Evolutionary conservation across 2,329 filamentous ascomycete species (phyloP).

Genomic region (Aspergillus bombycis): DNA sequence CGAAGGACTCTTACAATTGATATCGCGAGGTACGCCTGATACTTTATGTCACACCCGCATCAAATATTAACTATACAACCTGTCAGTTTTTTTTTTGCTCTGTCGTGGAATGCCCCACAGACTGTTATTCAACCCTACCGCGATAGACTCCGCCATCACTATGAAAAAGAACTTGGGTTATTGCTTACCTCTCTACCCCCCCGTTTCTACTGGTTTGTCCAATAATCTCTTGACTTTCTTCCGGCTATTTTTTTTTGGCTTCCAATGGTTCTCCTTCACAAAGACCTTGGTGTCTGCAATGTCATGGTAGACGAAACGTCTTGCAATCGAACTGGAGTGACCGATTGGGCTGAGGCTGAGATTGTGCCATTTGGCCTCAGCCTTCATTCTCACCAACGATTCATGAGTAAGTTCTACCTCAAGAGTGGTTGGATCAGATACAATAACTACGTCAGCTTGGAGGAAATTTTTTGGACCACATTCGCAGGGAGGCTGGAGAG

Average conservation of each 20-base stretch:
- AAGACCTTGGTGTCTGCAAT: constrained; percentile 44
- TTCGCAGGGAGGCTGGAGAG: constrained; percentile 34
- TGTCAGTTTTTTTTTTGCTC: too few relatives aligned
- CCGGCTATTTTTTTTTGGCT: constrained; percentile 40
- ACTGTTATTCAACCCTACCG: constrained; percentile 29
- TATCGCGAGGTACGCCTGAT: constrained; percentile 31
- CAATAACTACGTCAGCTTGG: constrained; percentile 35
- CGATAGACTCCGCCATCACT: constrained; percentile 27
- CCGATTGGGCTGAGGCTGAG: constrained; percentile 49
- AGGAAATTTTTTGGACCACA: constrained; percentile 38
- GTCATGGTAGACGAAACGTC: constrained; percentile 44
- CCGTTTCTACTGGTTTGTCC: constrained; percentile 40
- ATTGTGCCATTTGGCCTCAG: constrained; percentile 47
- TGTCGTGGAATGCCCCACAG: too few relatives aligned
- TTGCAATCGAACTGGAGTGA: constrained; percentile 44
- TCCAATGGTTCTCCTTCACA: constrained; percentile 46
- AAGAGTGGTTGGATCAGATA: constrained; percentile 38
- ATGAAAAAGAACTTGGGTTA: constrained; percentile 35
- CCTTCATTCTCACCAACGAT: constrained; percentile 37
- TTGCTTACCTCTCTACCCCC: constrained; percentile 38
- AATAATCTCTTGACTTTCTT: constrained; percentile 35
- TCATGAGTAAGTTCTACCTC: constrained; percentile 43
- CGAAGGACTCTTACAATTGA: constrained; percentile 42
- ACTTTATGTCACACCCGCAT: neutral
- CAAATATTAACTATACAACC: neutral